Percentiles rank a stretch among this genome's conserved stretches.
Conservation (phyloP, 495 filamentous ascomycete species). For the Letharia lupina region DNA sequence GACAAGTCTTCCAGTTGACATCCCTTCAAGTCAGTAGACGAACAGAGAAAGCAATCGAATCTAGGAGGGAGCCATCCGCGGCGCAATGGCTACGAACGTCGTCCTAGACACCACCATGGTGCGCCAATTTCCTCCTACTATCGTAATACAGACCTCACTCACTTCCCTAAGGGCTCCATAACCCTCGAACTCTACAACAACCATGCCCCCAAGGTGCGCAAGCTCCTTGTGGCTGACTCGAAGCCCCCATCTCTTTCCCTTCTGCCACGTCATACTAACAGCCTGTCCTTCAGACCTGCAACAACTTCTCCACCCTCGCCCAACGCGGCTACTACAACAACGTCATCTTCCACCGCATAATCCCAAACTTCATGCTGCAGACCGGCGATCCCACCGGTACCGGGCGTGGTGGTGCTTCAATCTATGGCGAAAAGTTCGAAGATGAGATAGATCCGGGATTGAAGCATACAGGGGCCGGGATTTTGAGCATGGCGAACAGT, state of each 20-base stretch:
- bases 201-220: constrained; percentile 60
- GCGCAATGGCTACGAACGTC: constrained; percentile 63
- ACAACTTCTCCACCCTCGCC: constrained; percentile 76
- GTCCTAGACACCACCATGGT: constrained; percentile 78
- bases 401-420: constrained; percentile 78
- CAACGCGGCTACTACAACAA: constrained; percentile 77
- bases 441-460: constrained; percentile 74
- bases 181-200: constrained; percentile 79
- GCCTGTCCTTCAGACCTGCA: constrained; percentile 50
- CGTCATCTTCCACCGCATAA: constrained; percentile 87
- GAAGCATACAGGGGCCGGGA: constrained; percentile 89
- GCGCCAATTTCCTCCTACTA: constrained; percentile 12
- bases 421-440: constrained; percentile 92
- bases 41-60: neutral
- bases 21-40: neutral
- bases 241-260: neutral
- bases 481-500: constrained; percentile 92
- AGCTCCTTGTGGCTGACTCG: neutral
- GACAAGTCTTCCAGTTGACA: neutral
- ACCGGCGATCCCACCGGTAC: constrained; percentile 94
- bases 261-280: constrained; percentile 3
- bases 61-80: neutral
- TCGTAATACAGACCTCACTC: constrained; percentile 13
- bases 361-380: constrained; percentile 95
- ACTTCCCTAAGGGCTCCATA: constrained; percentile 59